Conservation (phyloP, 129 eudicot species). For the Gnaphalium uliginosum region DNA sequence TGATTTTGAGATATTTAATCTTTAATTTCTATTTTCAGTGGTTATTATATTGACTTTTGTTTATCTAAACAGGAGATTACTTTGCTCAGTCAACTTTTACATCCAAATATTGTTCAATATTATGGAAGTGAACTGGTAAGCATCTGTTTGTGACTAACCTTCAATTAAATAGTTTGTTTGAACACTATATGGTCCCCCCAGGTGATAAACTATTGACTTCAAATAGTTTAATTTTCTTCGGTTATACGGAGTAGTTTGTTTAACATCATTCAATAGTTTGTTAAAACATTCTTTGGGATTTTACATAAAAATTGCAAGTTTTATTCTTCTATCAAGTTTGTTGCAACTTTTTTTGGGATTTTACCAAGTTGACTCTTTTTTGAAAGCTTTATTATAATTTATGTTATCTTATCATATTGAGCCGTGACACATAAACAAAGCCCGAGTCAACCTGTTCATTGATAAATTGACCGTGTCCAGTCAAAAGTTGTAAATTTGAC, state of each 20-base stretch:
- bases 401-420: too few species aligned
- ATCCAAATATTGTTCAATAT: slow-evolving; percentile 84
- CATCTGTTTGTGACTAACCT: neutral
- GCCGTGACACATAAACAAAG: too few species aligned
- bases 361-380: neutral
- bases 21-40: neutral
- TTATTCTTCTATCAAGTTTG: neutral
- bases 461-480: neutral
- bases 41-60: slow-evolving; percentile 6
- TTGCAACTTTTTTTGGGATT: neutral
- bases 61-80: slow-evolving; percentile 65
- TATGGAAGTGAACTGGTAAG: slow-evolving; percentile 87
- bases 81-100: slow-evolving; percentile 71
- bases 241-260: too few species aligned
- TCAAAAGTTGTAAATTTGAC: neutral
- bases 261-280: neutral
- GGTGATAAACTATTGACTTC: neutral
- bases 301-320: neutral
- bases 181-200: neutral
- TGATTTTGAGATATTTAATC: neutral
- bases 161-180: neutral
- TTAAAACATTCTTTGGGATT: neutral
- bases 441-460: neutral
- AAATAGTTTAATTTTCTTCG: neutral
- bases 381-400: too few species aligned